Evolutionary conservation across 805 yeast genomes (phyloP).

Genomic region (Cyberlindnera bimundalis): DNA sequence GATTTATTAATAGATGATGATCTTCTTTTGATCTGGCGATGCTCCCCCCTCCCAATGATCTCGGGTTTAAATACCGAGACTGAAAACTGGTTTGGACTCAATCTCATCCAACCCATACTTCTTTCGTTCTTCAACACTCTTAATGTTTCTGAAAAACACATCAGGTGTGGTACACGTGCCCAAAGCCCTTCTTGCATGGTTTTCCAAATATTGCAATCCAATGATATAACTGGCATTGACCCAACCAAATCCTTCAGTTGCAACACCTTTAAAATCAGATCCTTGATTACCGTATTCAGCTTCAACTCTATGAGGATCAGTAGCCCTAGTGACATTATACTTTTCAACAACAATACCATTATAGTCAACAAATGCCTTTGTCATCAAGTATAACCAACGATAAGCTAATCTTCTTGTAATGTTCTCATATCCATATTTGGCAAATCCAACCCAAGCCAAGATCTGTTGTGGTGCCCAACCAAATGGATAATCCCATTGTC

Average conservation of each 20-base stretch:
- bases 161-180: slow-evolving; percentile 50
- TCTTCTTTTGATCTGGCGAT: too few species aligned
- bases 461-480: slow-evolving; percentile 99
- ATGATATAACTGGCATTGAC: slow-evolving; percentile 82
- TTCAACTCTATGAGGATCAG: slow-evolving; percentile 85
- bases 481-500: slow-evolving; percentile 98
- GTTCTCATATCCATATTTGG: slow-evolving; percentile 62
- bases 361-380: slow-evolving; percentile 84
- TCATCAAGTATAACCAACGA: slow-evolving; percentile 88
- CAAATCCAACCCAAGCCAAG: slow-evolving; percentile 85
- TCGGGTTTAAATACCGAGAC: too few species aligned
- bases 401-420: slow-evolving; percentile 70
- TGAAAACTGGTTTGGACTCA: slow-evolving; percentile 5
- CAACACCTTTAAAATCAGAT: slow-evolving; percentile 85
- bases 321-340: slow-evolving; percentile 80
- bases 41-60: too few species aligned
- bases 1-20: too few species aligned
- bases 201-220: slow-evolving; percentile 65
- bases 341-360: slow-evolving; percentile 96
- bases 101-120: slow-evolving; percentile 19
- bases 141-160: slow-evolving; percentile 25
- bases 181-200: slow-evolving; percentile 67
- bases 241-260: slow-evolving; percentile 98
- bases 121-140: slow-evolving; percentile 21
- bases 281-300: slow-evolving; percentile 99